Evolutionary conservation across 1,139 yeast genomes (phyloP).

Genomic region (Yamadazyma sp.): DNA sequence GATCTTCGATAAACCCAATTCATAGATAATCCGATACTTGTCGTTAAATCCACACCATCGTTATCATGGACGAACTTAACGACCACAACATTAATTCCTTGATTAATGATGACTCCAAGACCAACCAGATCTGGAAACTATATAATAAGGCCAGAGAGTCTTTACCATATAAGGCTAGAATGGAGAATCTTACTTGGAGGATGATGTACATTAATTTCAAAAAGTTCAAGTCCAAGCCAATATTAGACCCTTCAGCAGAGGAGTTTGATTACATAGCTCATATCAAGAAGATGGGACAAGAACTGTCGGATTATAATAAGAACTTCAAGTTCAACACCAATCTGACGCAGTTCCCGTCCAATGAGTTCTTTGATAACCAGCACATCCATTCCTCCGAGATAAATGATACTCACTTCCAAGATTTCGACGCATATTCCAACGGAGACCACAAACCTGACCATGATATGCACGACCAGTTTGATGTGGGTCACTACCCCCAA

Average conservation of each 20-base stretch:
- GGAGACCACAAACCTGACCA: not conserved
- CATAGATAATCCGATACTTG: no score
- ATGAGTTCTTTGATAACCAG: not conserved
- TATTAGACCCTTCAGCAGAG: constrained; percentile 42
- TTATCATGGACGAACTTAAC: constrained; percentile 4
- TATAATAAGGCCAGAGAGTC: constrained; percentile 75
- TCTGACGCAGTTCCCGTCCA: constrained; percentile 1
- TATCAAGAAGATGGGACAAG: constrained; percentile 55
- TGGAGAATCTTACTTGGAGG: constrained; percentile 86
- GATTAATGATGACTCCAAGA: constrained; percentile 12
- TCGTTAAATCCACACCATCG: not conserved
- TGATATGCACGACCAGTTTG: not conserved
- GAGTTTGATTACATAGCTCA: constrained; percentile 71
- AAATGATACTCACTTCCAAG: constrained; percentile 1
- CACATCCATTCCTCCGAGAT: not conserved
- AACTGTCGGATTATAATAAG: constrained; percentile 4
- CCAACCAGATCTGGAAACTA: constrained; percentile 72
- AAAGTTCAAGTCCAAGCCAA: constrained; percentile 16
- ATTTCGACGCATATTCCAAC: constrained; percentile 1
- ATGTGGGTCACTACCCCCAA: not conserved
- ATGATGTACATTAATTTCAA: constrained; percentile 63
- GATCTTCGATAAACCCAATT: no score
- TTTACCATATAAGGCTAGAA: constrained; percentile 71
- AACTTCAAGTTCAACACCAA: not conserved
- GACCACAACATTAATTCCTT: constrained; percentile 7